A percentile compares a stretch with the other conserved stretches of the same genome.
These are phyloP conservation scores for Ligustrum vulgare DNA, from an alignment of 257 asterid genomes.

Conservation along the genomic window DNA sequence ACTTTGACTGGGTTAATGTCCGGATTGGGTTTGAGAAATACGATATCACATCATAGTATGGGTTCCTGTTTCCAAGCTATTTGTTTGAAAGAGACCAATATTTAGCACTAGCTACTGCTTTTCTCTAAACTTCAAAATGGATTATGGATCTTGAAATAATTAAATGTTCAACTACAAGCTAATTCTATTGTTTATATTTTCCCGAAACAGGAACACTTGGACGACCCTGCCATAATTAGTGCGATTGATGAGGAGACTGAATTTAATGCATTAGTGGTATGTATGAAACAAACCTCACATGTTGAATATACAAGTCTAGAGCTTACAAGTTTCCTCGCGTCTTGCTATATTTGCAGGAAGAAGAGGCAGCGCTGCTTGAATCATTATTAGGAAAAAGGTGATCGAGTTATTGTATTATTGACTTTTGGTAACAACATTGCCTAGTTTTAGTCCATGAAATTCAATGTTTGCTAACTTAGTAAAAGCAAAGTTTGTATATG, in stretches of 20 bases:
- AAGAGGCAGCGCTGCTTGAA: constrained; percentile 85
- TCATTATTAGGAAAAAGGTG: constrained; percentile 72
- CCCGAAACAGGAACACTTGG: constrained; percentile 78
- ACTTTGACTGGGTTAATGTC: not conserved
- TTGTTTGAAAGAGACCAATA: not conserved
- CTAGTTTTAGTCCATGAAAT: constrained; percentile 10
- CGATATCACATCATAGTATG: not conserved
- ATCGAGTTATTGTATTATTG: constrained; percentile 17
- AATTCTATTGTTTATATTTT: not conserved
- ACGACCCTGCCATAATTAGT: constrained; percentile 75
- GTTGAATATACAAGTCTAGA: constrained; percentile 14
- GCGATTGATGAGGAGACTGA: constrained; percentile 97
- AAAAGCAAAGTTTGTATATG: constrained; percentile 29
- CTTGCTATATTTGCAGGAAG: constrained; percentile 65
- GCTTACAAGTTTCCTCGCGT: constrained; percentile 6
- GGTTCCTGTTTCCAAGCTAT: not conserved
- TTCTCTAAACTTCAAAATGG: not conserved
- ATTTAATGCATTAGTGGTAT: constrained; percentile 95
- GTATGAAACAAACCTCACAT: constrained; percentile 21
- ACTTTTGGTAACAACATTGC: constrained; percentile 20
- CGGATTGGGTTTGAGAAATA: not conserved
- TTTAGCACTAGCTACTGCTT: not conserved
- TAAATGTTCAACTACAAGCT: not conserved
- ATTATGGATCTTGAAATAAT: not conserved
- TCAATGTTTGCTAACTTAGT: constrained; percentile 26